phyloP scores from a whole-genome alignment of 2,329 filamentous ascomycete species.

The Fusarium sarcochroum region DNA sequence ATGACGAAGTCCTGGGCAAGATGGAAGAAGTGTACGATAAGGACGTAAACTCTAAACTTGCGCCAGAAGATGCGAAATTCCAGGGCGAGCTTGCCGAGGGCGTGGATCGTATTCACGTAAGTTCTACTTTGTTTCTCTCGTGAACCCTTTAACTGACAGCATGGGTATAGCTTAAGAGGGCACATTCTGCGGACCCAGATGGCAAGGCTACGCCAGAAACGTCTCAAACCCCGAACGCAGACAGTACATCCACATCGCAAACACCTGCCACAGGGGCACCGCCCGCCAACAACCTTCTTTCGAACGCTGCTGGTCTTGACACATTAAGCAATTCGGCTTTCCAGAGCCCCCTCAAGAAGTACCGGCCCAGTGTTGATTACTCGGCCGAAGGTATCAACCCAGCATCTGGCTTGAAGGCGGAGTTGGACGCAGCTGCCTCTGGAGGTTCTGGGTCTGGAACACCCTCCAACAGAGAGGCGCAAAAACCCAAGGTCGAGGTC shows the following conservation, averaged over 20 bases:
- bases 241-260: slow-evolving; percentile 57
- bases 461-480: slow-evolving; percentile 40
- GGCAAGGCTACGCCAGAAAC: slow-evolving; percentile 55
- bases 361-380: slow-evolving; percentile 70
- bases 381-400: slow-evolving; percentile 44
- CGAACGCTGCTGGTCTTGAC: slow-evolving; percentile 42
- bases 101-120: slow-evolving; percentile 84
- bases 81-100: slow-evolving; percentile 84
- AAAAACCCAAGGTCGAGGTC: slow-evolving; percentile 50
- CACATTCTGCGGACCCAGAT: slow-evolving; percentile 80
- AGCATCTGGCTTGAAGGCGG: slow-evolving; percentile 52
- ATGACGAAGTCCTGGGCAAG: slow-evolving; percentile 72
- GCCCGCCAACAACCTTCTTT: slow-evolving; percentile 26
- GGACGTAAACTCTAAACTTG: slow-evolving; percentile 70
- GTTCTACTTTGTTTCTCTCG: slow-evolving; percentile 44
- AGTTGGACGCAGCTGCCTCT: slow-evolving; percentile 52
- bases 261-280: slow-evolving; percentile 30
- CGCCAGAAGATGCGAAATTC: slow-evolving; percentile 78
- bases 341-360: slow-evolving; percentile 82
- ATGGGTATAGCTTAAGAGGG: slow-evolving; percentile 77
- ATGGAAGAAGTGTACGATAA: slow-evolving; percentile 76
- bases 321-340: slow-evolving; percentile 60
- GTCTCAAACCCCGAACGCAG: slow-evolving; percentile 59
- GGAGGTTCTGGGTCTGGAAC: slow-evolving; percentile 37
- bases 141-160: slow-evolving; percentile 23